phyloP scores from a whole-genome alignment of 2,329 filamentous ascomycete species.

The Shiraia bambusicola region DNA sequence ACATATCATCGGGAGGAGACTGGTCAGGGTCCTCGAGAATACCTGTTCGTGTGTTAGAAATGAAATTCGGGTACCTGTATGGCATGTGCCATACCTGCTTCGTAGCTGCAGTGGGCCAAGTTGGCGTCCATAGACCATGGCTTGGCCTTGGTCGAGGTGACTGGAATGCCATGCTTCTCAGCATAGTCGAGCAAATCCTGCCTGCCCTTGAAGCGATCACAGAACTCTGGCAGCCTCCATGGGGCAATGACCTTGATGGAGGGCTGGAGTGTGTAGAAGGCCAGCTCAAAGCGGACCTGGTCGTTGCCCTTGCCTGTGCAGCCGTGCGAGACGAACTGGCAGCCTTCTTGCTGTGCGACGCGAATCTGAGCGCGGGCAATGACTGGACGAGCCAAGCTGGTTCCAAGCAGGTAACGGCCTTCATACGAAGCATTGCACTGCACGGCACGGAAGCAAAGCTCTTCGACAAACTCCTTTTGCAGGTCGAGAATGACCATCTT shows the following conservation, averaged over 20 bases:
- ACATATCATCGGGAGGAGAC: slow-evolving; percentile 75
- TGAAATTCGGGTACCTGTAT: no score
- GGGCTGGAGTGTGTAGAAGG: slow-evolving; percentile 63
- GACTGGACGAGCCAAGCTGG: slow-evolving; percentile 67
- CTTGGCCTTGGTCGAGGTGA: slow-evolving; percentile 71
- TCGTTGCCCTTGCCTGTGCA: slow-evolving; percentile 57
- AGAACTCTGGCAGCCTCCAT: slow-evolving; percentile 71
- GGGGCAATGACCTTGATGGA: slow-evolving; percentile 73
- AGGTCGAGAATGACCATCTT: slow-evolving; percentile 66
- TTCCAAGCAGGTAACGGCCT: slow-evolving; percentile 57
- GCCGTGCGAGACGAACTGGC: slow-evolving; percentile 53
- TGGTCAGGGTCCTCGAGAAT: slow-evolving; percentile 67
- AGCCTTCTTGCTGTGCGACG: slow-evolving; percentile 64
- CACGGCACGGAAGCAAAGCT: slow-evolving; percentile 78
- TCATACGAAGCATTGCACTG: slow-evolving; percentile 65
- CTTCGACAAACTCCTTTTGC: slow-evolving; percentile 73
- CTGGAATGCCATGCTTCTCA: slow-evolving; percentile 65
- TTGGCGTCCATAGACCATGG: slow-evolving; percentile 61
- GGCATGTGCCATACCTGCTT: slow-evolving; percentile 57
- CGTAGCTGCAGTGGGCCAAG: slow-evolving; percentile 75
- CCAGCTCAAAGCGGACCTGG: slow-evolving; percentile 66
- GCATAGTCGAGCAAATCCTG: slow-evolving; percentile 74
- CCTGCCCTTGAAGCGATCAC: slow-evolving; percentile 69
- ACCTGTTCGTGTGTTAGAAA: slow-evolving; percentile 20
- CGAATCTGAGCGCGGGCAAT: slow-evolving; percentile 68